Percentiles rank a stretch among this genome's conserved stretches.
Conservation (phyloP, 768 basidiomycete genomes). For the Phlegmacium glaucopus region DNA sequence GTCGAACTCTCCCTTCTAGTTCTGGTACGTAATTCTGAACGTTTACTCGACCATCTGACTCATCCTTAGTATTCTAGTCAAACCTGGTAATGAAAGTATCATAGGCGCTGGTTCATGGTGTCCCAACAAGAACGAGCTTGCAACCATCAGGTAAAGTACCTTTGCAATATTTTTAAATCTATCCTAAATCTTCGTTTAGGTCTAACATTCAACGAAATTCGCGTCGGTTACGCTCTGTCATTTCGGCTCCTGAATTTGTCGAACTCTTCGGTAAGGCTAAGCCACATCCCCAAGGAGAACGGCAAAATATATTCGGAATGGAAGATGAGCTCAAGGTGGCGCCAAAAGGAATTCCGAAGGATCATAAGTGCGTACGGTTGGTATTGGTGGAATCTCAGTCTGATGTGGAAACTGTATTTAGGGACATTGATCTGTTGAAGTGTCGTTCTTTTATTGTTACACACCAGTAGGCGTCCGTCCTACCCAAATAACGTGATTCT, state of each 20-base stretch:
- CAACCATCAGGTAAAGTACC: constrained; percentile 68
- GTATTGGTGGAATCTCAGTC: not conserved
- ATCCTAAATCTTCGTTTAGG: not conserved
- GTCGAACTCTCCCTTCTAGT: constrained; percentile 10
- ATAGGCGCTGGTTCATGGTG: constrained; percentile 83
- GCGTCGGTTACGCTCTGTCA: constrained; percentile 57
- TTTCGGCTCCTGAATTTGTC: constrained; percentile 71
- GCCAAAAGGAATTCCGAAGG: constrained; percentile 86
- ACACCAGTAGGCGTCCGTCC: constrained; percentile 42
- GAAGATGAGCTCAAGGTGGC: constrained; percentile 90
- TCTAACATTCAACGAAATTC: constrained; percentile 59
- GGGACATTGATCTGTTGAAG: constrained; percentile 91
- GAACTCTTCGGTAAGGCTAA: constrained; percentile 69
- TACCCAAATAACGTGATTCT: not conserved
- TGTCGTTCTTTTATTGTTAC: constrained; percentile 74
- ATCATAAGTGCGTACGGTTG: constrained; percentile 57
- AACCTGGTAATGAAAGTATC: constrained; percentile 62
- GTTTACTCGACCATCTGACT: not conserved
- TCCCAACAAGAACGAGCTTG: constrained; percentile 75
- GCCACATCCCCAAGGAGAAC: constrained; percentile 56
- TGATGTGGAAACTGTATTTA: constrained; percentile 20
- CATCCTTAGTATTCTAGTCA: constrained; percentile 38
- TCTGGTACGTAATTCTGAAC: constrained; percentile 20
- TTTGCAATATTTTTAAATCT: too few species aligned
- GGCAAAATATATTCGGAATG: constrained; percentile 78